Evolutionary conservation across 352 stramenopile genomes (phyloP).

Genomic region (Globisporangium barbulae): DNA sequence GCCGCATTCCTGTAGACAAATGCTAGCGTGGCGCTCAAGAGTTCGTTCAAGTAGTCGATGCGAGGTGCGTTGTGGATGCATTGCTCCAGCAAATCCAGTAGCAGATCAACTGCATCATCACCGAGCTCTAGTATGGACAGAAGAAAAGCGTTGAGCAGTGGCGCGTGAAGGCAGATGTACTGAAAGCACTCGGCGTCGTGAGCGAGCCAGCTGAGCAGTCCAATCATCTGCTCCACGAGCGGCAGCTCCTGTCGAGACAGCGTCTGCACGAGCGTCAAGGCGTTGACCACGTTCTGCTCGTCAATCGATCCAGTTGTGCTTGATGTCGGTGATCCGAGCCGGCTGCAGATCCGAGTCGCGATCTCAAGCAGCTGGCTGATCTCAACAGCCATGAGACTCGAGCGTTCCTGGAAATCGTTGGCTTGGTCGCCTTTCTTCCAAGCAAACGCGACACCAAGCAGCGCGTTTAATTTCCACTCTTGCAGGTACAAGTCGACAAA

Average conservation of each 20-base stretch:
- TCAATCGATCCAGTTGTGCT: conserved; percentile 3
- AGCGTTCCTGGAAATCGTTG: conserved; percentile 42
- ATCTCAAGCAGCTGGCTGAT: conserved; percentile 39
- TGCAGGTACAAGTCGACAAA: conserved; percentile 54
- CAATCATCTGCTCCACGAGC: conserved; percentile 29
- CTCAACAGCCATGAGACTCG: conserved; percentile 23
- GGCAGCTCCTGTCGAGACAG: conserved; percentile 9
- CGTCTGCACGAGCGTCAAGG: conserved; percentile 24
- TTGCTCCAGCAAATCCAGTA: conserved; percentile 36
- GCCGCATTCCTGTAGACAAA: conserved; percentile 43
- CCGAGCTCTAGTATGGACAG: conserved; percentile 9
- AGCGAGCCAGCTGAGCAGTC: conserved; percentile 31
- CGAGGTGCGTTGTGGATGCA: conserved; percentile 16
- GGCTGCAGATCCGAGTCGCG: conserved; percentile 11
- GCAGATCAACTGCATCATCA: background rate
- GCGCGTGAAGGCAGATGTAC: conserved; percentile 25
- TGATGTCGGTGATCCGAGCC: conserved; percentile 6
- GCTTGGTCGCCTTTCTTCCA: conserved; percentile 29
- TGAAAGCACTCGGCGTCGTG: conserved; percentile 24
- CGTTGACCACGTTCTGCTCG: conserved; percentile 21
- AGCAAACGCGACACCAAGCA: conserved; percentile 39
- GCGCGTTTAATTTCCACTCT: conserved; percentile 42
- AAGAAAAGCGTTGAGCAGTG: conserved; percentile 23
- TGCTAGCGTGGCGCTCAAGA: conserved; percentile 34
- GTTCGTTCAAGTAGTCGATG: conserved; percentile 31